phyloP scores from a whole-genome alignment of 139 green algal species.

The Mychonastes homosphaera region DNA sequence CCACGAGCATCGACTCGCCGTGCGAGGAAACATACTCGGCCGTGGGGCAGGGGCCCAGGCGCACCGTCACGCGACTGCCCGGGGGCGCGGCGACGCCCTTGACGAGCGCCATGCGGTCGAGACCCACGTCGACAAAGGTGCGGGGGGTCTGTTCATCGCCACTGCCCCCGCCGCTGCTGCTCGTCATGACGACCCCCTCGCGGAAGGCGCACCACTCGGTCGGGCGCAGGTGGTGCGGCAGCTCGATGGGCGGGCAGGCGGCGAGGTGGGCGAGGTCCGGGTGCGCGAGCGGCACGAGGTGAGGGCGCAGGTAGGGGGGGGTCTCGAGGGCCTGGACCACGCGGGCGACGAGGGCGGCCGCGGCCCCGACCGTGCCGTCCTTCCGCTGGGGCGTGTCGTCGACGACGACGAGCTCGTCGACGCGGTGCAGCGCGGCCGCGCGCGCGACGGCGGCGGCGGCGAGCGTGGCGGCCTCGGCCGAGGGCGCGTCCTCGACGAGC shows the following conservation, averaged over 20 bases:
- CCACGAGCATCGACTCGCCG: constrained; percentile 43
- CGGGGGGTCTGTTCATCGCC: too few relatives aligned
- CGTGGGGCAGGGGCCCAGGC: constrained; percentile 31
- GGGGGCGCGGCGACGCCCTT: constrained; percentile 21
- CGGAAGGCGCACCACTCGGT: constrained; percentile 73
- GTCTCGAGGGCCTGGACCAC: constrained; percentile 81
- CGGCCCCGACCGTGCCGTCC: constrained; percentile 24
- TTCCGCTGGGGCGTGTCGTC: constrained; percentile 37
- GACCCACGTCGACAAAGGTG: constrained; percentile 60
- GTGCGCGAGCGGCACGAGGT: constrained; percentile 15
- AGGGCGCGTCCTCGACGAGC: constrained; percentile 55
- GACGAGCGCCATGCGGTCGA: constrained; percentile 49
- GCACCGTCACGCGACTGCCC: constrained; percentile 44
- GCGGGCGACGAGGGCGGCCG: constrained; percentile 58
- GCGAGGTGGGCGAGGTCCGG: constrained; percentile 15
- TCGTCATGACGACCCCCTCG: constrained; percentile 62
- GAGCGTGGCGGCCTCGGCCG: background rate
- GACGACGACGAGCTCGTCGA: constrained; percentile 74
- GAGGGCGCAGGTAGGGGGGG: constrained; percentile 73
- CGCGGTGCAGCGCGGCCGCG: constrained; percentile 62
- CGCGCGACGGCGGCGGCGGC: constrained; percentile 36
- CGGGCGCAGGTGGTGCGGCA: constrained; percentile 73
- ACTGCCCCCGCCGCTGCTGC: constrained; percentile 18
- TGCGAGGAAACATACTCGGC: constrained; percentile 22
- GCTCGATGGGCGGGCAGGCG: constrained; percentile 56